Evolutionary conservation across 371 early-diverging fungal genomes (phyloP), one percentile per base, ranked within the genome.

Genomic region (Blakeslea trispora): DNA sequence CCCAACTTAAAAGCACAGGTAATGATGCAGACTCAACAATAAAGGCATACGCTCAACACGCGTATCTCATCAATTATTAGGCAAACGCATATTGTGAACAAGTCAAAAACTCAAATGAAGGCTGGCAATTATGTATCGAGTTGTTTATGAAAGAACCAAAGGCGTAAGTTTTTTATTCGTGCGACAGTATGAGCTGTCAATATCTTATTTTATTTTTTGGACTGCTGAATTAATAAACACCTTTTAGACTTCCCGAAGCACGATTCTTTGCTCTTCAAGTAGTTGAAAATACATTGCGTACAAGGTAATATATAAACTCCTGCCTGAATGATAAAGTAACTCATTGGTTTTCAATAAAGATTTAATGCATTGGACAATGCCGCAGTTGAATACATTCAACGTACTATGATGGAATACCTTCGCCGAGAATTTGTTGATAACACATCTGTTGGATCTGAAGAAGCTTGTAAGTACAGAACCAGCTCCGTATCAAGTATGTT

Each of bases 221-320:
- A n/a, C n/a, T n/a, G n/a, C n/a, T n/a, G n/a, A n/a, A n/a, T n/a
- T n/a, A n/a, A n/a, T n/a, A n/a, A n/a, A n/a, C n/a, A n/a, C n/a
- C n/a, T n/a, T n/a, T n/a, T 60, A 92, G 92, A 46, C 70, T 86
- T 15, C 84, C 91, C n/a, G 87, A 91, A 65, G 84, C 89, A 15
- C 84, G 95, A 21, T 81, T 94, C 64, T 91, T 91, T 77, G 85
- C 90, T 18, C 82, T 95, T 28, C 94, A 95, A 71, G 88, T 91
- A 6, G 52, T 95, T 22, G 95, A 95, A 65, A 87, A 87, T 43
- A 79, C 85, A 7, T 69, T 93, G 42, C 69, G 84, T 63, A 80
- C 75, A 54, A 84, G 88, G 78, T 87, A 80, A 48, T 13, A 31
- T 23, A 11, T 13, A 11, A 43, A 50, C 13, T 31, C n/a, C 3